These are phyloP conservation scores for Nothopassalora personata DNA, from an alignment of 2,329 filamentous ascomycete species.

Conservation along the genomic window DNA sequence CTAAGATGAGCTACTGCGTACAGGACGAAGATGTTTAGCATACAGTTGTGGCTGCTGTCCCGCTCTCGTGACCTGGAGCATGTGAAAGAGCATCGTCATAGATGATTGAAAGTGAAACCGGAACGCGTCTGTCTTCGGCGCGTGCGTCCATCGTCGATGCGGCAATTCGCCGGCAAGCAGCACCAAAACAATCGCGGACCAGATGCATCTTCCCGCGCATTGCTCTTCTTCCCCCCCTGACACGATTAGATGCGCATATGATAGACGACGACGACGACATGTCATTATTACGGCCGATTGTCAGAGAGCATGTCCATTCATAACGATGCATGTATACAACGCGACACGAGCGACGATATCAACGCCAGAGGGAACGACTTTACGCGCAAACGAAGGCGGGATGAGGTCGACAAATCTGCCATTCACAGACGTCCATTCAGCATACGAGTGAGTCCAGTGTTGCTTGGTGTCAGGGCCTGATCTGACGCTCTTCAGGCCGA, in stretches of 20 bases:
- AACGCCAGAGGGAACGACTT: not conserved
- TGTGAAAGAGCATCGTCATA: not conserved
- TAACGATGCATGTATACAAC: conserved; percentile 12
- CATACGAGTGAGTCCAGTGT: conserved; percentile 19
- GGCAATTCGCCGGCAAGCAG: not conserved
- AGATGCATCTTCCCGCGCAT: not conserved
- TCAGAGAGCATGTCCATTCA: conserved; percentile 17
- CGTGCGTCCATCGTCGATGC: conserved; percentile 4
- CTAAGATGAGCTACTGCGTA: too few relatives aligned
- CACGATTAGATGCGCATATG: conserved; percentile 7
- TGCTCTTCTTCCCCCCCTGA: not conserved
- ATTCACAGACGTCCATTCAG: conserved; percentile 25
- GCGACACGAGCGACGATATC: conserved; percentile 4
- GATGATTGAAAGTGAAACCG: not conserved
- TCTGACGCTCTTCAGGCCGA: conserved; percentile 17
- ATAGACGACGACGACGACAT: conserved; percentile 2
- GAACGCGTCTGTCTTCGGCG: not conserved
- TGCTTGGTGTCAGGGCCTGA: not conserved
- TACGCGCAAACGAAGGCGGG: conserved; percentile 15
- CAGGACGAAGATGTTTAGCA: too few relatives aligned
- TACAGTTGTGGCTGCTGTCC: too few relatives aligned
- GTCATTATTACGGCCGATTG: conserved; percentile 16
- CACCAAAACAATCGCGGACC: not conserved
- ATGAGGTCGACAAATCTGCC: conserved; percentile 9
- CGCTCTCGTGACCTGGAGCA: not conserved